A percentile compares a stretch with the other conserved stretches of the same genome.
Evolutionary conservation across 2,329 filamentous ascomycete species (phyloP).

Genomic region (Pseudocercospora cruenta): DNA sequence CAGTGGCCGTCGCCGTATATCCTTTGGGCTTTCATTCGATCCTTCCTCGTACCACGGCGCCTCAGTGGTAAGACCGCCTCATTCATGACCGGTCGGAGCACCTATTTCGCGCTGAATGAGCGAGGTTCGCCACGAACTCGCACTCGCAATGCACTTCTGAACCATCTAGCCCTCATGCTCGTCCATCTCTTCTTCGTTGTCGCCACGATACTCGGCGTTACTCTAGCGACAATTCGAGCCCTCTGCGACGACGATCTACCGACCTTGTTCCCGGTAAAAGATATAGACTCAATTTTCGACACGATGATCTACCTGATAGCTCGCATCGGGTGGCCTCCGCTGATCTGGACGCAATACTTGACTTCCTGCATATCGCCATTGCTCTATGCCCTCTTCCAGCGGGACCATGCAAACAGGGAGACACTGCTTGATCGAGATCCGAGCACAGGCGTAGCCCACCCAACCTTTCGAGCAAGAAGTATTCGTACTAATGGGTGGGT

Average conservation of each 20-base stretch:
- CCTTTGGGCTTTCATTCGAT: conserved; percentile 8
- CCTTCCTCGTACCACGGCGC: neutral
- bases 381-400: conserved; percentile 64
- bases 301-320: conserved; percentile 57
- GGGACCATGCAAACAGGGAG: conserved; percentile 61
- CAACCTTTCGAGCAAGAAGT: conserved; percentile 26
- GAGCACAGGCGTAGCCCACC: conserved; percentile 59
- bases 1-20: conserved; percentile 17
- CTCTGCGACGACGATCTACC: neutral
- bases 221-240: neutral
- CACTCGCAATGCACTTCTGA: conserved; percentile 11
- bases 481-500: neutral
- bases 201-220: conserved; percentile 3
- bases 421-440: conserved; percentile 60
- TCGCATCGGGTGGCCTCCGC: conserved; percentile 65
- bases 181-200: conserved; percentile 19
- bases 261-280: neutral
- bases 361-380: conserved; percentile 47
- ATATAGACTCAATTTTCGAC: neutral
- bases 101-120: conserved; percentile 53
- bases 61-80: conserved; percentile 63
- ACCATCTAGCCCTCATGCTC: conserved; percentile 6
- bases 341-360: conserved; percentile 53
- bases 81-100: conserved; percentile 64
- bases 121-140: neutral